A percentile compares a stretch with the other conserved stretches of the same genome.
phyloP scores from a whole-genome alignment of 495 filamentous ascomycete species.

The Lasiosphaeriaceae sp. region DNA sequence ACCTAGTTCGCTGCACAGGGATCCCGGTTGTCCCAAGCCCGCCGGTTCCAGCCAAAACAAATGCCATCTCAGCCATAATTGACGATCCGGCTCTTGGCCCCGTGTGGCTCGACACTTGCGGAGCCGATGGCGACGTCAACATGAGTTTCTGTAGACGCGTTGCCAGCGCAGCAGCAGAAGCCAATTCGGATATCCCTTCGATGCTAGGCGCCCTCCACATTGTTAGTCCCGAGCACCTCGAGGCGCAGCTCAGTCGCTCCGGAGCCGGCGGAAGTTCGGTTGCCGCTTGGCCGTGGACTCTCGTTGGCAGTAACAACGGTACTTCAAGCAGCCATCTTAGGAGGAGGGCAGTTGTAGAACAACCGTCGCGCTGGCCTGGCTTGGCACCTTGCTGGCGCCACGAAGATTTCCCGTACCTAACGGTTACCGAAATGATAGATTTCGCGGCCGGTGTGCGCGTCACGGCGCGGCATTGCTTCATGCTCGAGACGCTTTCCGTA shows the following conservation, averaged over 20 bases:
- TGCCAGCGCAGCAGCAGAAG: background rate
- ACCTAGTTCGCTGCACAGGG: constrained; percentile 46
- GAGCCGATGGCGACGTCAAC: constrained; percentile 43
- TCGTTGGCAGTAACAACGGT: background rate
- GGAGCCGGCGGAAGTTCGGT: background rate
- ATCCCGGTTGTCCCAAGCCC: constrained; percentile 44
- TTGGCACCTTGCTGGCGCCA: constrained; percentile 53
- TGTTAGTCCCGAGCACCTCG: background rate
- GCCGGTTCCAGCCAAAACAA: background rate
- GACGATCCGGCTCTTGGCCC: constrained; percentile 45
- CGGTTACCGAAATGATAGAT: constrained; percentile 53
- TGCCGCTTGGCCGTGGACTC: background rate
- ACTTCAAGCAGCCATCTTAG: background rate
- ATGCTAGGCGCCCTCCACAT: background rate
- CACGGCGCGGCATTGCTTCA: constrained; percentile 51
- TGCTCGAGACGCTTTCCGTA: constrained; percentile 36
- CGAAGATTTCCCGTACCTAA: constrained; percentile 52
- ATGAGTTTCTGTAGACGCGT: constrained; percentile 41
- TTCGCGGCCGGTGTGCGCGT: constrained; percentile 51
- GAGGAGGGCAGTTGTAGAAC: background rate
- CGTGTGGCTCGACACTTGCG: constrained; percentile 46
- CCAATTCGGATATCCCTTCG: background rate
- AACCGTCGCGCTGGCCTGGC: constrained; percentile 7
- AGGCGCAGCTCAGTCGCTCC: background rate
- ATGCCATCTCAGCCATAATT: constrained; percentile 7